Evolutionary conservation across 2,329 filamentous ascomycete species (phyloP).

Genomic region (Rosellinia necatrix): DNA sequence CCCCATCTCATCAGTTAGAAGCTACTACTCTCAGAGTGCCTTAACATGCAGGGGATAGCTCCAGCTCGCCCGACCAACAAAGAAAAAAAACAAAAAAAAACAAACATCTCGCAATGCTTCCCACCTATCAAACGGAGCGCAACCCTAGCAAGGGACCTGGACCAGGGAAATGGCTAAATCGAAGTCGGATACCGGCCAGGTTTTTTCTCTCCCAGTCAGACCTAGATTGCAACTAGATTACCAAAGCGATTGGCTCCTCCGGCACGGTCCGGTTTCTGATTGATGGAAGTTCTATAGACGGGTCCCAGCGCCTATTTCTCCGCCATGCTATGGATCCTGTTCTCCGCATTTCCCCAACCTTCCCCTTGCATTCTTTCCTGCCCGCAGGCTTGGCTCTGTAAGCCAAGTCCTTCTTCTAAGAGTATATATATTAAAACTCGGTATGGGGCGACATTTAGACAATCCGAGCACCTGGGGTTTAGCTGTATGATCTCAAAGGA

Average conservation of each 20-base stretch:
- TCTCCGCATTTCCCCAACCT: conserved; percentile 27
- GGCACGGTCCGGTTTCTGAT: conserved; percentile 23
- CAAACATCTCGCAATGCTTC: conserved; percentile 8
- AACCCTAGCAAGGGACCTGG: background rate
- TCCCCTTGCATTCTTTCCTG: conserved; percentile 8
- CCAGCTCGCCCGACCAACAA: conserved; percentile 3
- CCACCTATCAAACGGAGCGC: conserved; percentile 14
- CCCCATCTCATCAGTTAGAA: background rate
- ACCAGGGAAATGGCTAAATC: conserved; percentile 13
- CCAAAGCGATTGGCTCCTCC: background rate
- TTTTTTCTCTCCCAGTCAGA: background rate
- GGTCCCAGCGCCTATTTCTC: conserved; percentile 17
- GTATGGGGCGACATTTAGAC: background rate
- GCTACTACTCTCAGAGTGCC: background rate
- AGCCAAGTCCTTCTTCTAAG: background rate
- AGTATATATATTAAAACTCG: too few species aligned
- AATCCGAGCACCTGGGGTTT: background rate
- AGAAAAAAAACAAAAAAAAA: too few species aligned
- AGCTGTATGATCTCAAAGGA: background rate
- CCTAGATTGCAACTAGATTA: background rate
- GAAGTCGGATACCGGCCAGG: background rate
- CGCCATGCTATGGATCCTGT: conserved; percentile 5
- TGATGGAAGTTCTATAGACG: conserved; percentile 31
- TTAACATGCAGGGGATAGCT: background rate
- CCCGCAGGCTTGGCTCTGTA: background rate